Conservation (phyloP, 306 rosid genomes). For the Cicer cuneatum region DNA sequence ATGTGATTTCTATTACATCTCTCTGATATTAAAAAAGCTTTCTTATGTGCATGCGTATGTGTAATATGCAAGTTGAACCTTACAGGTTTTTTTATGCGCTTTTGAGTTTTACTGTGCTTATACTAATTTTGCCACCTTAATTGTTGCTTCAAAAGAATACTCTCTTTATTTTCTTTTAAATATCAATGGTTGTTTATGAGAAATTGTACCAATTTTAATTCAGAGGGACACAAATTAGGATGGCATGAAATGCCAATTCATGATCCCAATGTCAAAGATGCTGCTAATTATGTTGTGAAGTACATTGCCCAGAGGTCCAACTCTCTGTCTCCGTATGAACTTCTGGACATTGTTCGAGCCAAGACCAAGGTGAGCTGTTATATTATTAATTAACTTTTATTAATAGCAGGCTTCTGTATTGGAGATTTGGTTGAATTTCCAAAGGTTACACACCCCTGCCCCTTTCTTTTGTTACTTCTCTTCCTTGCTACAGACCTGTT, state of each 20-base stretch:
- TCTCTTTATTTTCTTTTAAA: not conserved
- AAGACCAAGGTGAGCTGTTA: slow-evolving; percentile 50
- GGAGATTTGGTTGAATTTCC: not conserved
- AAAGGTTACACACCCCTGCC: not conserved
- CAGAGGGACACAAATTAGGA: slow-evolving; percentile 46
- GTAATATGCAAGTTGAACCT: not conserved
- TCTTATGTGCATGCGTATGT: too few species aligned
- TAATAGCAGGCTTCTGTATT: slow-evolving; percentile 26
- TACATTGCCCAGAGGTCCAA: slow-evolving; percentile 47
- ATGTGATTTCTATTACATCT: not conserved
- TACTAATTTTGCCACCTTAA: not conserved
- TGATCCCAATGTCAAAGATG: slow-evolving; percentile 54
- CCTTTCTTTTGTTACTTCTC: not conserved
- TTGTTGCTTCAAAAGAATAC: not conserved
- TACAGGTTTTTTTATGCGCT: not conserved
- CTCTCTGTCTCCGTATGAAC: slow-evolving; percentile 49
- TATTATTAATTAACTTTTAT: not conserved
- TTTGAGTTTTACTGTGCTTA: not conserved
- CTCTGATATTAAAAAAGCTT: not conserved
- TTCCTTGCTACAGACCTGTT: not conserved
- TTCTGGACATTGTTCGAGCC: slow-evolving; percentile 50
- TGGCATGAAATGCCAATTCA: slow-evolving; percentile 50
- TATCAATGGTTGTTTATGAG: slow-evolving; percentile 29
- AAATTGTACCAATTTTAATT: slow-evolving; percentile 18
- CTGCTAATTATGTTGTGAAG: slow-evolving; percentile 54